Evolutionary conservation across 176 grass and related monocot genomes (phyloP), one percentile per base, ranked within the genome.

Genomic region (Carex myosuroides): DNA sequence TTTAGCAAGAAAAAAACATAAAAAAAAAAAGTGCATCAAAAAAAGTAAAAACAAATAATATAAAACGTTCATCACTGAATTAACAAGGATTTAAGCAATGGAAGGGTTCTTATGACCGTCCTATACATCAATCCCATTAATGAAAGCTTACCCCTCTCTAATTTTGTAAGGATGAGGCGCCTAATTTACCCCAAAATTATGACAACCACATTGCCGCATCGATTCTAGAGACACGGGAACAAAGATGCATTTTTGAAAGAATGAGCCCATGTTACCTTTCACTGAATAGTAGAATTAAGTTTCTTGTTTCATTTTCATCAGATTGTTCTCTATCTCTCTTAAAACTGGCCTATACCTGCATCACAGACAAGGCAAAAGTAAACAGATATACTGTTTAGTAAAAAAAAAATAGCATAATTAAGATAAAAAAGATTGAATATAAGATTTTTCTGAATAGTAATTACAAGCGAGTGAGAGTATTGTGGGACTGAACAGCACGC

Each of bases 301-400:
- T 90, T 98, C 95, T 93, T 95, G 95, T 84, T 98, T 98, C 95
- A 98, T 98, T 92, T 90, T 93, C 89, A 93, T 94, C 60, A 98
- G 88, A 56, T 89, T 94, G 83, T 81, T 90, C 75, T 95, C 95
- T 64, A 93, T 93, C 14, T 92, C 91, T 86, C 81, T 90, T 32
- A 98, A 79, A 56, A 93, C 91, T 75, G 91, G 95, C 80, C 91
- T 91, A 70, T 98, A 98, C 78, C 95, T 98, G 87, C 87, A 86
- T 79, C 35, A 60, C 79, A 90, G 3, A 78, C 12, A 32, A 88
- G 35, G 86, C 18, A 81, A 74, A 44, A 83, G 61, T 35, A 60
- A 64, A 59, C 72, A 68, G 87, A 63, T 81, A 89, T 44, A 26
- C 30, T 76, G 48, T 55, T 76, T 76, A 16, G 20, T 54, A 76